Evolutionary conservation across 352 stramenopile species (phyloP).

Genomic region (Pythium aphanidermatum): DNA sequence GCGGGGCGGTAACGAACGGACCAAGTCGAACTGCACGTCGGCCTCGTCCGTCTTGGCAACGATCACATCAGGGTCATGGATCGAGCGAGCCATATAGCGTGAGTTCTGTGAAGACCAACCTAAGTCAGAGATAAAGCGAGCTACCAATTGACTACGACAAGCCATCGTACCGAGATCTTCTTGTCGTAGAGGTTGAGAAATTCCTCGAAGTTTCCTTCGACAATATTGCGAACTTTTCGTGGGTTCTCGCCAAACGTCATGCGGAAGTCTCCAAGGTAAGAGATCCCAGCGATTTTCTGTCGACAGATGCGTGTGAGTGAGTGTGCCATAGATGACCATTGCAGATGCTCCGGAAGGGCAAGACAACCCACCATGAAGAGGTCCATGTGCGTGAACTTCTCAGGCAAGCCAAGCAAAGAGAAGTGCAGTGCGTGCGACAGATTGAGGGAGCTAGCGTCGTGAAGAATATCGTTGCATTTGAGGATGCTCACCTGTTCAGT

Average conservation of each 20-base stretch:
- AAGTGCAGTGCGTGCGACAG: slow-evolving; percentile 71
- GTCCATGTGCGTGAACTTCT: slow-evolving; percentile 77
- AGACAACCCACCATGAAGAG: slow-evolving; percentile 63
- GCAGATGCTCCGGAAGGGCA: not conserved
- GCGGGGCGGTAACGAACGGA: slow-evolving; percentile 47
- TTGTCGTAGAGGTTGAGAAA: slow-evolving; percentile 72
- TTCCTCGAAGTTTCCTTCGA: slow-evolving; percentile 70
- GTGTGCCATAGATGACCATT: slow-evolving; percentile 1
- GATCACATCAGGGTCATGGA: slow-evolving; percentile 33
- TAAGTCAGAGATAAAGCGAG: no score
- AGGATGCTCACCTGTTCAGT: slow-evolving; percentile 53
- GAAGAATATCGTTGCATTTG: slow-evolving; percentile 36
- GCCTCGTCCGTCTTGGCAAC: slow-evolving; percentile 39
- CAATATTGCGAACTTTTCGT: slow-evolving; percentile 89
- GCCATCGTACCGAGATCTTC: slow-evolving; percentile 71
- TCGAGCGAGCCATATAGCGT: slow-evolving; percentile 49
- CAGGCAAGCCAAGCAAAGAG: slow-evolving; percentile 61
- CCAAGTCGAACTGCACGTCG: slow-evolving; percentile 32
- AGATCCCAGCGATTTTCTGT: slow-evolving; percentile 86
- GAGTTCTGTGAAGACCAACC: slow-evolving; percentile 45
- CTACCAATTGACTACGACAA: no score
- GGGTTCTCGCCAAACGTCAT: slow-evolving; percentile 90
- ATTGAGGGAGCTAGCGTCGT: slow-evolving; percentile 48
- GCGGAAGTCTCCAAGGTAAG: slow-evolving; percentile 85
- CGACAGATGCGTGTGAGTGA: slow-evolving; percentile 8